Evolutionary conservation across 139 green algal genomes (phyloP), one percentile per base, ranked within the genome.

Genomic region (Dunaliella sp.): DNA sequence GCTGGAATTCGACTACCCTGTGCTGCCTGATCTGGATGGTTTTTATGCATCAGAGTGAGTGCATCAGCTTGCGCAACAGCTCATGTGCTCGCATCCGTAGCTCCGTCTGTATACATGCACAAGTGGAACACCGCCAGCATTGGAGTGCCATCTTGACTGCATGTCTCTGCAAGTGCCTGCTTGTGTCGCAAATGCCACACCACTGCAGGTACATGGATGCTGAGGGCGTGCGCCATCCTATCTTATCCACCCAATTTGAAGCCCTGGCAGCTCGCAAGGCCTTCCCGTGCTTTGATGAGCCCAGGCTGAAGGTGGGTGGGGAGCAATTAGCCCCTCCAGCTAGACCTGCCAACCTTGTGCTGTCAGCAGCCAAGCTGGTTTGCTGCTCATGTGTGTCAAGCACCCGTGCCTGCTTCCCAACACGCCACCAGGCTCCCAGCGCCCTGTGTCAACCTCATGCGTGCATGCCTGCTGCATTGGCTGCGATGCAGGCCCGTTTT

Each of bases 261-360:
- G 85, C 93, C 2, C 89, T 90, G 1, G 77, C 88, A 1, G 95
- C 95, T 0, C 90, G 95, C 82, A 92, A 93, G 84, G 95, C 96
- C 26, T 96, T 98, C 82, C 96, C 96, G 0, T 98, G 96, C 91
- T 98, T 97, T 83, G 96, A 98, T 87, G 96, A 98, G 90, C 96
- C 96, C 0, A 83, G 87, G 0, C 84, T 96, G 26, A 99, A 98
- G 94, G 95, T 95, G 59, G 36, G 77, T 2, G 28, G 21, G 73
- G 58, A 75, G 22, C 22, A 21, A n/a, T 21, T 21, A 24, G 58
- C 58, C 21, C 22, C 22, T 24, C 58, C 58, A 24, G 24, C 21
- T 75, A 75, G 58, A 24, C 22, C 58, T n/a, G 58, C 21, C 58
- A 21, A 75, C 22, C 21, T 24, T 75, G n/a, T 75, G 58, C 24